These are phyloP conservation scores for Paspalum notatum DNA, from an alignment of 176 grass and related monocot species.

Conservation along the genomic window DNA sequence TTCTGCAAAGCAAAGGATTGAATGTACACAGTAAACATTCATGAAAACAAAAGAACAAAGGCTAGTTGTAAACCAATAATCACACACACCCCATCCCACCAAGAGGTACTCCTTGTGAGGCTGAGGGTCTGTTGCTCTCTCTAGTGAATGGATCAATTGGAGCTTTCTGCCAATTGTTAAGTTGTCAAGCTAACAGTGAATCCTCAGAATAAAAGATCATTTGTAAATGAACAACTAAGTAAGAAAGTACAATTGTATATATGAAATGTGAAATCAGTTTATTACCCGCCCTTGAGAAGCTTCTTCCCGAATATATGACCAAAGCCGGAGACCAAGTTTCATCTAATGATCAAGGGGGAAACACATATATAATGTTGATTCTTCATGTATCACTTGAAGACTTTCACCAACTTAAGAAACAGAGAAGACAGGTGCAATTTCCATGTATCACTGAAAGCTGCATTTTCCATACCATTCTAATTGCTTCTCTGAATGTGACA, in stretches of 20 bases:
- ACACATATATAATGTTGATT: slow-evolving; percentile 26
- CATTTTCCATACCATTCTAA: slow-evolving; percentile 73
- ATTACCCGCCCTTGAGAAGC: slow-evolving; percentile 98
- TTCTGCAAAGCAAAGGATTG: slow-evolving; percentile 52
- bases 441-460: slow-evolving; percentile 22
- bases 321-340: slow-evolving; percentile 93
- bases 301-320: slow-evolving; percentile 98
- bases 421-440: slow-evolving; percentile 30
- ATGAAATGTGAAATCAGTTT: slow-evolving; percentile 26
- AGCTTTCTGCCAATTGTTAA: slow-evolving; percentile 78
- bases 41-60: slow-evolving; percentile 14
- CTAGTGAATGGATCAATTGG: slow-evolving; percentile 97
- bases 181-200: slow-evolving; percentile 48
- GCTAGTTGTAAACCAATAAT: slow-evolving; percentile 25
- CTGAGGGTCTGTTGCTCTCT: slow-evolving; percentile 73
- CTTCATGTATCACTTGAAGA: slow-evolving; percentile 2
- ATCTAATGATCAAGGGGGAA: slow-evolving; percentile 48
- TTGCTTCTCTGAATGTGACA: slow-evolving; percentile 88
- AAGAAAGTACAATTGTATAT: slow-evolving; percentile 27
- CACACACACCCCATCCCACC: slow-evolving; percentile 95
- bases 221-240: slow-evolving; percentile 22
- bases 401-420: slow-evolving; percentile 24
- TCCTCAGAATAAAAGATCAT: slow-evolving; percentile 18
- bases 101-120: slow-evolving; percentile 92
- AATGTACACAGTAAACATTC: slow-evolving; percentile 33